A percentile compares a stretch with the other conserved stretches of the same genome.
phyloP scores from a whole-genome alignment of 2,329 filamentous ascomycete species.

The Dactylellina drechsleri region DNA sequence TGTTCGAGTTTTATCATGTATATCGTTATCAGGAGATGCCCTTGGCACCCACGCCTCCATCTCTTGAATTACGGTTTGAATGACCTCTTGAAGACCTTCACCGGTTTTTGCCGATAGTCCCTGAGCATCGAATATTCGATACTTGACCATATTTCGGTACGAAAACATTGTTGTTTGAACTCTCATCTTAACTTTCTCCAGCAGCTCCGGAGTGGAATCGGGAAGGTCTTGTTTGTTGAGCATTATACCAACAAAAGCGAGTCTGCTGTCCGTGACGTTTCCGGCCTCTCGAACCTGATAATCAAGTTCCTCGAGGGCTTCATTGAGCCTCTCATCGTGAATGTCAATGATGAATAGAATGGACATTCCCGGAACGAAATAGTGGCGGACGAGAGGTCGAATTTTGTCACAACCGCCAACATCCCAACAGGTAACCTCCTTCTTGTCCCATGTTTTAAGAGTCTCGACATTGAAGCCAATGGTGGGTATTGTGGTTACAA shows the following conservation, averaged over 20 bases:
- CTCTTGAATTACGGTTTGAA: slow-evolving; percentile 38
- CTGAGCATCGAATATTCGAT: slow-evolving; percentile 33
- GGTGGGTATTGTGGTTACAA: slow-evolving; percentile 55
- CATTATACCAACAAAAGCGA: slow-evolving; percentile 59
- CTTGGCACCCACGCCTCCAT: slow-evolving; percentile 56
- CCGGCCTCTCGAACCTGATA: slow-evolving; percentile 55
- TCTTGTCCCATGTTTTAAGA: slow-evolving; percentile 20
- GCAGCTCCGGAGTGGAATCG: slow-evolving; percentile 24
- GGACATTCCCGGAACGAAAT: slow-evolving; percentile 58
- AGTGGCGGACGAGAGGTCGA: slow-evolving; percentile 58
- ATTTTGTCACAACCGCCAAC: slow-evolving; percentile 58
- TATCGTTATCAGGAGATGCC: slow-evolving; percentile 6
- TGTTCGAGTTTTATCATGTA: slow-evolving; percentile 3
- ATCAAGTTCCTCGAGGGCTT: slow-evolving; percentile 59
- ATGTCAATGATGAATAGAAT: slow-evolving; percentile 60
- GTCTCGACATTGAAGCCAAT: slow-evolving; percentile 57
- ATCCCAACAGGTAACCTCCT: slow-evolving; percentile 54
- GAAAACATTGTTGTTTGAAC: slow-evolving; percentile 9
- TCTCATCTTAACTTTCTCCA: slow-evolving; percentile 2
- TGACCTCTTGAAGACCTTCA: slow-evolving; percentile 43
- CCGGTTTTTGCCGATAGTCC: slow-evolving; percentile 18
- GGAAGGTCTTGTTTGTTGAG: slow-evolving; percentile 60
- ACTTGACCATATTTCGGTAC: slow-evolving; percentile 4
- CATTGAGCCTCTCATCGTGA: slow-evolving; percentile 57
- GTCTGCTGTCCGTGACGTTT: slow-evolving; percentile 38